Conservation (phyloP, 2,329 filamentous ascomycete genomes). For the Aspergillaceae sp. region DNA sequence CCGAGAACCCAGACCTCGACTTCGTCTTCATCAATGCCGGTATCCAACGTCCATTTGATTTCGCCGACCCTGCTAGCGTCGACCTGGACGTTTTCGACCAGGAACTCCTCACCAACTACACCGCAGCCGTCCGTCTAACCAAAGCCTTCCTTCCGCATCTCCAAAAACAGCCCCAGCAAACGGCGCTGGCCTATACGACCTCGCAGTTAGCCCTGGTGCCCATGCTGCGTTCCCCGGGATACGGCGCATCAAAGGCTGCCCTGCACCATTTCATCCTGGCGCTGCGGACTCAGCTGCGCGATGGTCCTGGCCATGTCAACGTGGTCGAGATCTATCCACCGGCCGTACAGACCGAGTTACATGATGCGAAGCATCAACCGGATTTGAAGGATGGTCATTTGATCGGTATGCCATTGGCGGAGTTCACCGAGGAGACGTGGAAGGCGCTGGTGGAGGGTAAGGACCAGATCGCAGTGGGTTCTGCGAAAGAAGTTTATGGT, state of each 20-base stretch:
- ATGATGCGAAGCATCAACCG: conserved; percentile 48
- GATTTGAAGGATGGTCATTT: conserved; percentile 42
- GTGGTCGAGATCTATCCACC: conserved; percentile 50
- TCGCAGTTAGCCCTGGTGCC: conserved; percentile 46
- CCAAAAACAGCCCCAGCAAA: conserved; percentile 36
- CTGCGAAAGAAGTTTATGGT: conserved; percentile 33
- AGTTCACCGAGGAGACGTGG: conserved; percentile 46
- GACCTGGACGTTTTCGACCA: conserved; percentile 36
- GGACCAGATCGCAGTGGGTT: conserved; percentile 46
- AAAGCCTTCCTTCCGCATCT: conserved; percentile 44
- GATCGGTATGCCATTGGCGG: conserved; percentile 47
- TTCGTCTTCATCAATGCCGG: conserved; percentile 47
- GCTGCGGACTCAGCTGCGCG: conserved; percentile 43
- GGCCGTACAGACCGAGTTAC: conserved; percentile 49
- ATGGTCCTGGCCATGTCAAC: conserved; percentile 36
- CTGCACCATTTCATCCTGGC: conserved; percentile 47
- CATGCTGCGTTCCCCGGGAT: conserved; percentile 41
- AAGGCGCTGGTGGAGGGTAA: conserved; percentile 37
- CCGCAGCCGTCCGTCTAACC: conserved; percentile 42
- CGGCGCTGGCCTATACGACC: conserved; percentile 41
- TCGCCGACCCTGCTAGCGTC: conserved; percentile 40
- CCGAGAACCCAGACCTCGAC: conserved; percentile 43
- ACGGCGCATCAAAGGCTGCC: conserved; percentile 49
- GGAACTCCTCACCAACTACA: conserved; percentile 46
- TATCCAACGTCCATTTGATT: conserved; percentile 45